A percentile compares a stretch with the other conserved stretches of the same genome.
phyloP scores from a whole-genome alignment of 2,329 filamentous ascomycete species.

The Alternaria dauci region DNA sequence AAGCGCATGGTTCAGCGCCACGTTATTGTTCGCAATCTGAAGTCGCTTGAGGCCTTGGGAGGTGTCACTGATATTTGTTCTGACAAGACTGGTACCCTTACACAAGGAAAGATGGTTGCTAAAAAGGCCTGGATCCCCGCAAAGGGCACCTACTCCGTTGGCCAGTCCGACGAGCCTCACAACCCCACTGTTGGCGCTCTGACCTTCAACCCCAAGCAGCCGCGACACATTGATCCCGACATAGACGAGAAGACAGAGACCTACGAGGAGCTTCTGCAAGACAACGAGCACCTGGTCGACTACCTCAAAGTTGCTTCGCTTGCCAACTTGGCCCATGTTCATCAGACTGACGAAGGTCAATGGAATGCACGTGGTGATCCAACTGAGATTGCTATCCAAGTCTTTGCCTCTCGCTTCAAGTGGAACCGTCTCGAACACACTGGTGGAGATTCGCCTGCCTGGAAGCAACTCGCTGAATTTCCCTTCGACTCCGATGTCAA shows the following conservation, averaged over 20 bases:
- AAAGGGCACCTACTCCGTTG: constrained; percentile 45
- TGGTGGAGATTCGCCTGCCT: constrained; percentile 17
- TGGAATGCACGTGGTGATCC: constrained; percentile 49
- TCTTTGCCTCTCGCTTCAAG: constrained; percentile 73
- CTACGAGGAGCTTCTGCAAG: constrained; percentile 35
- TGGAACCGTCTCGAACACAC: constrained; percentile 47
- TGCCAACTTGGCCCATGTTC: constrained; percentile 34
- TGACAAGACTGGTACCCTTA: constrained; percentile 46
- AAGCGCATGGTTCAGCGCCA: constrained; percentile 48
- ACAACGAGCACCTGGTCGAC: constrained; percentile 40
- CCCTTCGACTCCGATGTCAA: constrained; percentile 78
- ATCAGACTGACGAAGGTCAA: constrained; percentile 5
- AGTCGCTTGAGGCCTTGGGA: constrained; percentile 48
- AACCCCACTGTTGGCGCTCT: constrained; percentile 46
- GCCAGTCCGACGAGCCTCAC: constrained; percentile 37
- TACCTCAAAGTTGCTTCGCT: constrained; percentile 48
- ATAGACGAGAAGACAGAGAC: constrained; percentile 33
- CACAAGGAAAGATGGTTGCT: constrained; percentile 48
- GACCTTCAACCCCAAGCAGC: constrained; percentile 36
- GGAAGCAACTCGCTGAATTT: constrained; percentile 65
- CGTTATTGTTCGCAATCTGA: constrained; percentile 49
- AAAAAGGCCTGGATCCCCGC: constrained; percentile 47
- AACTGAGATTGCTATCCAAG: constrained; percentile 77
- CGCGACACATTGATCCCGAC: constrained; percentile 40
- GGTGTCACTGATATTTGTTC: constrained; percentile 49